Evolutionary conservation across 169 alveolate genomes (phyloP).

Genomic region (Plasmodium relictum): DNA sequence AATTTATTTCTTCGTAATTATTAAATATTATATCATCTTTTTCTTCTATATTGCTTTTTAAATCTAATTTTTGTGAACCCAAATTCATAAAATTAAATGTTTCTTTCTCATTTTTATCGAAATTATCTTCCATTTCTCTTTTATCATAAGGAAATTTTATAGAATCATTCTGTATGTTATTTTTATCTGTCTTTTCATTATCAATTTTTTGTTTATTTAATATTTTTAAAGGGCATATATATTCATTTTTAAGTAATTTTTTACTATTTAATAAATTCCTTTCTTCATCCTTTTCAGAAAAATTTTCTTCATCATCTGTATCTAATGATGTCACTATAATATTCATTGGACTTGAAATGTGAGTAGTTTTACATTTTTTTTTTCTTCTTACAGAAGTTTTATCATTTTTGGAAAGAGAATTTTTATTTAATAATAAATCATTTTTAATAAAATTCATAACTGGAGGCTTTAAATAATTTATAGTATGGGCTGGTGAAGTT

Average conservation of each 20-base stretch:
- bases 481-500: conserved; percentile 64
- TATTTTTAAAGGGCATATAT: too few species aligned
- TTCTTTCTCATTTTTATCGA: neutral
- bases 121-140: neutral
- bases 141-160: neutral
- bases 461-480: conserved; percentile 74
- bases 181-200: neutral
- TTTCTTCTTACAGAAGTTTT: conserved; percentile 9
- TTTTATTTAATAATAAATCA: conserved; percentile 36
- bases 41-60: neutral
- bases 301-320: conserved; percentile 28
- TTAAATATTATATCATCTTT: neutral
- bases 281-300: neutral
- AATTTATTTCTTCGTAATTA: neutral
- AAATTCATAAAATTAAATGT: neutral
- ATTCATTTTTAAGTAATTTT: neutral
- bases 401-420: conserved; percentile 10
- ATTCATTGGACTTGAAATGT: conserved; percentile 29
- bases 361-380: conserved; percentile 35
- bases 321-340: conserved; percentile 68
- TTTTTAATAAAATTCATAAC: conserved; percentile 31
- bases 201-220: neutral
- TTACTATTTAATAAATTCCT: neutral
- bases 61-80: neutral
- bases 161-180: neutral